Base-by-base conservation (phyloP, 306 rosid genomes). In the Prunus salicina region DNA sequence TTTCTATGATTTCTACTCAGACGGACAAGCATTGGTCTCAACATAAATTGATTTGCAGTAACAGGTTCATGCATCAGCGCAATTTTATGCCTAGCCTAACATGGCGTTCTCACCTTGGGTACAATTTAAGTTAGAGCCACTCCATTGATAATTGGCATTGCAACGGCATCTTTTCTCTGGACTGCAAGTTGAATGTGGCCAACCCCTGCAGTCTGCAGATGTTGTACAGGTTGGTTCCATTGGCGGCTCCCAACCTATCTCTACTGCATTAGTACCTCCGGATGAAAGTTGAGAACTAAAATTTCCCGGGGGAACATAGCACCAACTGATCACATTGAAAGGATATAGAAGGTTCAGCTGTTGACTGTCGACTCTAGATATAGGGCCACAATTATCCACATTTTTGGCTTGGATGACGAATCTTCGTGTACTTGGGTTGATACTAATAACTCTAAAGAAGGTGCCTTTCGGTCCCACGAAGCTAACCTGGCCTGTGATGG, bases 111-210 rank as follows among this genome's bases (percentile, higher is more conserved):
- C 79, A 88, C 93, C 93, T 64, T 19, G 51, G 64, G 85, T 83
- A 56, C 96, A 90, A 24, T 78, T 86, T 47, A 88, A 76, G 32
- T 22, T 63, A 61, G 52, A 60, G 72, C 77, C 69, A 63, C 86
- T 83, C 96, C 96, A 90, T 38, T 34, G 25, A 41, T 69, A 83
- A 53, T 74, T 69, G 63, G 78, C 10, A 25, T 73, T 53, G 81
- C 91, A 88, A 32, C 76, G 80, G 78, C 96, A 90, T 69, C 86
- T 86, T 69, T 70, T 83, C 41, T 65, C 76, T 24, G 27, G 69
- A 69, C 73, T 86, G 83, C 97, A 91, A 67, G 67, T 83, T 76
- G 93, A 87, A 78, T 89, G 32, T 30, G 86, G 88, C 93, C 89
- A 86, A 18, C 68, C 89, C 74, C 72, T 81, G 84, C 93, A 89